Percentiles rank a stretch among this genome's conserved stretches.
Evolutionary conservation across 192 early-diverging fungal species (phyloP).

Genomic region (Kickxella alabastrina): DNA sequence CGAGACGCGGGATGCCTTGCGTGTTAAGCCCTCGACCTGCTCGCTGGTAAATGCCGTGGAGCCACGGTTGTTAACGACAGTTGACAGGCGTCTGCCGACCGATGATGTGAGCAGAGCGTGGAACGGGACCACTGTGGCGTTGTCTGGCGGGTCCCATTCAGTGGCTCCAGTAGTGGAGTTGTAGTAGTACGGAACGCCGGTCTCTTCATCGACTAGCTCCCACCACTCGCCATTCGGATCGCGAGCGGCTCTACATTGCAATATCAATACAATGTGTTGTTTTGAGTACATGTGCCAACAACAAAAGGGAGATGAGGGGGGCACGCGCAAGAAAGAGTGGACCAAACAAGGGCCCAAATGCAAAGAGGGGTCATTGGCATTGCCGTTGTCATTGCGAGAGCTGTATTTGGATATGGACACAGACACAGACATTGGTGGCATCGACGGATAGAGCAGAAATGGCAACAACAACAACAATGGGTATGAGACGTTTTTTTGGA

Average conservation of each 20-base stretch:
- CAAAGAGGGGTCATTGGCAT: too few relatives aligned
- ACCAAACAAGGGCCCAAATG: too few relatives aligned
- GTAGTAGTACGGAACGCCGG: conserved; percentile 90
- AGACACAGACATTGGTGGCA: too few relatives aligned
- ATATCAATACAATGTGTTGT: too few relatives aligned
- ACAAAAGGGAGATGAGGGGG: too few relatives aligned
- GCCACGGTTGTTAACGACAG: conserved; percentile 52
- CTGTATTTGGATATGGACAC: too few relatives aligned
- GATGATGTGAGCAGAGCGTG: conserved; percentile 67
- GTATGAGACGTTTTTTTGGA: too few relatives aligned
- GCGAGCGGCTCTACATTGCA: conserved; percentile 63
- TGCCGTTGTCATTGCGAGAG: too few relatives aligned
- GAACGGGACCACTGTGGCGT: conserved; percentile 70
- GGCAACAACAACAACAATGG: too few relatives aligned
- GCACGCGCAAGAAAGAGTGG: too few relatives aligned
- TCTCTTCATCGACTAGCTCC: conserved; percentile 87
- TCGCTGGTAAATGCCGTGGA: conserved; percentile 45
- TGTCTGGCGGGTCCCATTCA: conserved; percentile 79
- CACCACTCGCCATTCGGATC: conserved; percentile 90
- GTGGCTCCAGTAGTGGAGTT: conserved; percentile 80
- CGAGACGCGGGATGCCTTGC: conserved; percentile 38
- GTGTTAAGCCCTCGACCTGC: conserved; percentile 22
- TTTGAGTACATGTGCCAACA: too few relatives aligned
- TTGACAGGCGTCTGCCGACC: conserved; percentile 75
- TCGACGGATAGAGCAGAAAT: too few relatives aligned